phyloP scores from a whole-genome alignment of 768 basidiomycete genomes.

The Leucosporidium scottii region DNA sequence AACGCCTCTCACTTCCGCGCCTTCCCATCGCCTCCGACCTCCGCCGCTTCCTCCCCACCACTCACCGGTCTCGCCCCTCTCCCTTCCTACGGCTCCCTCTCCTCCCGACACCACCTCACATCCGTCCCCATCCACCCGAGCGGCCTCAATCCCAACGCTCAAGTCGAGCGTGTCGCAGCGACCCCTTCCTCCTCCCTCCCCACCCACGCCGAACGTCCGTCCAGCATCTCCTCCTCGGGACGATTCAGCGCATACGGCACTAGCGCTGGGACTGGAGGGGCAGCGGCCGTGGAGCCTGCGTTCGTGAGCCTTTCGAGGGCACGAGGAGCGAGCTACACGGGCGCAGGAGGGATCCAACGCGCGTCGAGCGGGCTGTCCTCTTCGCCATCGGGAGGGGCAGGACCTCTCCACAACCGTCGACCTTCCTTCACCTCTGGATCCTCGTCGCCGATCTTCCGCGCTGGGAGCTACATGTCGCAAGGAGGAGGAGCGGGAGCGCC shows the following conservation, averaged over 20 bases:
- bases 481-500: neutral
- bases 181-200: neutral
- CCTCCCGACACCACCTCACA: constrained; percentile 24
- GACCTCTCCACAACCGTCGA: constrained; percentile 4
- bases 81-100: constrained; percentile 23
- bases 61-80: constrained; percentile 15
- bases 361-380: constrained; percentile 13
- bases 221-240: neutral
- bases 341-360: neutral
- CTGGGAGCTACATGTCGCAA: constrained; percentile 21
- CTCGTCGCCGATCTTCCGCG: constrained; percentile 22
- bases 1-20: neutral
- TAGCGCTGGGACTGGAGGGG: constrained; percentile 7
- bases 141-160: neutral
- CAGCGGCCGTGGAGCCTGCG: constrained; percentile 25
- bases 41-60: neutral
- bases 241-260: neutral
- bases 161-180: neutral
- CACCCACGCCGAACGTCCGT: neutral
- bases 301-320: constrained; percentile 29
- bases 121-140: constrained; percentile 3
- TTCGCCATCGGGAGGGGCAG: neutral
- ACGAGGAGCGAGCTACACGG: neutral
- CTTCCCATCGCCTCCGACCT: neutral
- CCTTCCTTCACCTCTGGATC: neutral